A percentile compares a stretch with the other conserved stretches of the same genome.
phyloP scores from a whole-genome alignment of 169 alveolate genomes.

The Cryptosporidium sp. region DNA sequence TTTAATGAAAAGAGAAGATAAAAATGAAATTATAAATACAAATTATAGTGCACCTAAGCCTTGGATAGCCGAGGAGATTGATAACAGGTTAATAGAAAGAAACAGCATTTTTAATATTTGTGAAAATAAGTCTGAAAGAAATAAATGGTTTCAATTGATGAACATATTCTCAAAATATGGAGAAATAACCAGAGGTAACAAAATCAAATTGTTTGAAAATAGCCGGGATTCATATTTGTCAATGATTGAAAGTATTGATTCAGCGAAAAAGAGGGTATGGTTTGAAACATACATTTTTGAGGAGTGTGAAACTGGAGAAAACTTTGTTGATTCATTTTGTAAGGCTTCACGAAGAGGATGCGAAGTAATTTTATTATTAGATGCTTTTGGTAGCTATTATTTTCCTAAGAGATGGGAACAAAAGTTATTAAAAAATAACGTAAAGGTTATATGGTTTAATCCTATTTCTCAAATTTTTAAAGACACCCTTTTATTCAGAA shows the following conservation, averaged over 20 bases:
- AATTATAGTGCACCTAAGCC: not conserved
- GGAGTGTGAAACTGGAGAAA: constrained; percentile 82
- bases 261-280: constrained; percentile 84
- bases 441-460: constrained; percentile 76
- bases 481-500: constrained; percentile 82
- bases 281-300: constrained; percentile 88
- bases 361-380: constrained; percentile 83
- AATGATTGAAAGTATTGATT: constrained; percentile 76
- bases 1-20: not conserved
- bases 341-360: constrained; percentile 87
- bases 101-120: not conserved
- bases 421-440: constrained; percentile 36
- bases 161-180: constrained; percentile 73
- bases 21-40: not conserved
- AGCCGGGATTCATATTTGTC: constrained; percentile 50
- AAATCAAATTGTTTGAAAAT: constrained; percentile 76
- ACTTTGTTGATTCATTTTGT: constrained; percentile 81
- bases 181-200: constrained; percentile 78
- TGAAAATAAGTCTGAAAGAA: not conserved
- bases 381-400: constrained; percentile 77
- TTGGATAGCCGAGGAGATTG: constrained; percentile 34
- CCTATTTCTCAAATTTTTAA: constrained; percentile 60
- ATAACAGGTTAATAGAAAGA: not conserved
- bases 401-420: constrained; percentile 77
- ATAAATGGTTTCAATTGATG: constrained; percentile 45